Evolutionary conservation across 805 yeast species (phyloP).

Genomic region (Kodamaea lidongshanica): DNA sequence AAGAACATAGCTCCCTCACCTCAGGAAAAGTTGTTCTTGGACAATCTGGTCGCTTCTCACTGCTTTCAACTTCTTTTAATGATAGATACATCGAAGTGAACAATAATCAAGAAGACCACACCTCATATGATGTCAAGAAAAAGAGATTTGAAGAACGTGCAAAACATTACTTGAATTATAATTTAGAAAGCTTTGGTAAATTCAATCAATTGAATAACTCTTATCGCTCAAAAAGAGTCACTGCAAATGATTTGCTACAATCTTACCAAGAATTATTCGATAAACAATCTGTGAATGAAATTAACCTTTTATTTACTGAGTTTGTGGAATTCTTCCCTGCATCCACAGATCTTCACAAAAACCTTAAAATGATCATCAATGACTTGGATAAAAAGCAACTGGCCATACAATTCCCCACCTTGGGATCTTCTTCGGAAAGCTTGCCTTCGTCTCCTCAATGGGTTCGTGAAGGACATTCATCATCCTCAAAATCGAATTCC

Average conservation of each 20-base stretch:
- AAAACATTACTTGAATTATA: constrained; percentile 63
- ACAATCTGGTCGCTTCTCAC: constrained; percentile 38
- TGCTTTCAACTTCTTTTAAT: constrained; percentile 58
- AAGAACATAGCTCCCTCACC: constrained; percentile 64
- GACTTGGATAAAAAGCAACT: constrained; percentile 15
- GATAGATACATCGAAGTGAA: constrained; percentile 16
- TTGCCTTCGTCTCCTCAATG: background rate
- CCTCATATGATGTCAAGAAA: constrained; percentile 44
- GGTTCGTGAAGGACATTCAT: too few species aligned
- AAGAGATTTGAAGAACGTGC: constrained; percentile 79
- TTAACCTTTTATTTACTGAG: constrained; percentile 53
- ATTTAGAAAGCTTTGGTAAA: constrained; percentile 37
- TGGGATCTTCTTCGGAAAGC: constrained; percentile 21
- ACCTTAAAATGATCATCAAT: constrained; percentile 24
- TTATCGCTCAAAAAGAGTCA: constrained; percentile 41
- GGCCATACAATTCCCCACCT: constrained; percentile 45
- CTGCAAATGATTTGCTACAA: constrained; percentile 42
- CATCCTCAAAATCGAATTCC: constrained; percentile 10
- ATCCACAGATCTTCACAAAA: constrained; percentile 39
- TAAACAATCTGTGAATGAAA: constrained; percentile 38
- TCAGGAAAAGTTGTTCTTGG: constrained; percentile 39
- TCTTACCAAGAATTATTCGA: constrained; percentile 46
- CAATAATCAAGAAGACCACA: constrained; percentile 24
- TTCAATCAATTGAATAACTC: constrained; percentile 47
- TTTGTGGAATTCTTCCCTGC: constrained; percentile 50